Evolutionary conservation across 2,329 filamentous ascomycete species (phyloP).

Genomic region (Fusarium penzigii): DNA sequence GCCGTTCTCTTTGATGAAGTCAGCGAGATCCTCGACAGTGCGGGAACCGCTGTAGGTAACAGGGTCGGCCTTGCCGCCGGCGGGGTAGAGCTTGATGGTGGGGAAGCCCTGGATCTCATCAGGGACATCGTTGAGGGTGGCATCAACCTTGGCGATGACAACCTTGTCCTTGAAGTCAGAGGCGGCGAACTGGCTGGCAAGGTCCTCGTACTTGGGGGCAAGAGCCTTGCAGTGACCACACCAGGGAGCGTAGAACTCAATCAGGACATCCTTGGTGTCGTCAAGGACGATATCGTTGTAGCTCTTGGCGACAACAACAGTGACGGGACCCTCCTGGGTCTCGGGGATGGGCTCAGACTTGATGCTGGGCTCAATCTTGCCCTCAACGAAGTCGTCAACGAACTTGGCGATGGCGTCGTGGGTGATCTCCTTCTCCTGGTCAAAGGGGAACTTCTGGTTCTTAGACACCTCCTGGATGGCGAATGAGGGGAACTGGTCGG

Average conservation of each 20-base stretch:
- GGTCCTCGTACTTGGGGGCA: slow-evolving; percentile 94
- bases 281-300: slow-evolving; percentile 92
- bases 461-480: slow-evolving; percentile 94
- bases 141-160: slow-evolving; percentile 95
- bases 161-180: slow-evolving; percentile 81
- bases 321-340: slow-evolving; percentile 86
- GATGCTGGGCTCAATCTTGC: slow-evolving; percentile 93
- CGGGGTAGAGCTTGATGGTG: slow-evolving; percentile 97
- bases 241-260: slow-evolving; percentile 99
- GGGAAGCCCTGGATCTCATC: slow-evolving; percentile 98
- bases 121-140: slow-evolving; percentile 92
- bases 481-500: slow-evolving; percentile 94
- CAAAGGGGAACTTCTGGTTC: slow-evolving; percentile 96
- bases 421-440: slow-evolving; percentile 79
- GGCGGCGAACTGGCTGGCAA: slow-evolving; percentile 75
- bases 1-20: slow-evolving; percentile 94
- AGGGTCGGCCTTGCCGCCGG: slow-evolving; percentile 81
- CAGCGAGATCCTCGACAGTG: slow-evolving; percentile 85
- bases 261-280: slow-evolving; percentile 91
- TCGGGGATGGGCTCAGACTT: slow-evolving; percentile 98
- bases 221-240: slow-evolving; percentile 99
- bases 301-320: slow-evolving; percentile 86
- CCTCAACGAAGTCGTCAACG: slow-evolving; percentile 79
- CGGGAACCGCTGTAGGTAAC: slow-evolving; percentile 86
- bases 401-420: slow-evolving; percentile 73